A percentile compares a stretch with the other conserved stretches of the same genome.
Evolutionary conservation across 371 early-diverging fungal species (phyloP).

Genomic region (Circinella umbellata): DNA sequence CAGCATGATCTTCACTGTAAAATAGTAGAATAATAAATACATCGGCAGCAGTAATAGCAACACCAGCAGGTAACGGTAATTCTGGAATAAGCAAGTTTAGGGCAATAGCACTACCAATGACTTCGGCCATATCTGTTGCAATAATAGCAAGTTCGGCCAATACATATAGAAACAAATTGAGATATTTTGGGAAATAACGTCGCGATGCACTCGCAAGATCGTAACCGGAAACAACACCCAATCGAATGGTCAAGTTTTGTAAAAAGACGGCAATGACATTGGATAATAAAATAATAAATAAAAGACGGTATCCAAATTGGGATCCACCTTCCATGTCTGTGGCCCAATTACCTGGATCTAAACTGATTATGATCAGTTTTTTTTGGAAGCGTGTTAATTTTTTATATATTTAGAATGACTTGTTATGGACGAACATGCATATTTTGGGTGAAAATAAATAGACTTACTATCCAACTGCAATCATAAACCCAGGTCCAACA

Average conservation of each 20-base stretch:
- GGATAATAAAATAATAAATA: conserved; percentile 78
- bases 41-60: conserved; percentile 79
- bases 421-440: neutral
- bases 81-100: conserved; percentile 75
- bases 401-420: neutral
- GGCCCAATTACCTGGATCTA: conserved; percentile 85
- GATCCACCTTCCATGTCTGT: conserved; percentile 79
- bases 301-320: conserved; percentile 72
- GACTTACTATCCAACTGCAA: conserved; percentile 54
- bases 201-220: conserved; percentile 79
- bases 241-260: conserved; percentile 76
- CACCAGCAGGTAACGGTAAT: conserved; percentile 76
- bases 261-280: conserved; percentile 79
- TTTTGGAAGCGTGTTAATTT: too few species aligned
- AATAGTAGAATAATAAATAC: conserved; percentile 74
- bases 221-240: conserved; percentile 78
- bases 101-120: conserved; percentile 86
- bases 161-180: conserved; percentile 68
- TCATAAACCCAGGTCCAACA: conserved; percentile 57
- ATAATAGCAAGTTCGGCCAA: conserved; percentile 80
- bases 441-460: too few species aligned
- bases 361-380: conserved; percentile 13
- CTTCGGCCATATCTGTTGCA: conserved; percentile 81
- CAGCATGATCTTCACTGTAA: conserved; percentile 59
- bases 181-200: conserved; percentile 55